Evolutionary conservation across 768 basidiomycete species (phyloP).

Genomic region (Leccinum variicolor): DNA sequence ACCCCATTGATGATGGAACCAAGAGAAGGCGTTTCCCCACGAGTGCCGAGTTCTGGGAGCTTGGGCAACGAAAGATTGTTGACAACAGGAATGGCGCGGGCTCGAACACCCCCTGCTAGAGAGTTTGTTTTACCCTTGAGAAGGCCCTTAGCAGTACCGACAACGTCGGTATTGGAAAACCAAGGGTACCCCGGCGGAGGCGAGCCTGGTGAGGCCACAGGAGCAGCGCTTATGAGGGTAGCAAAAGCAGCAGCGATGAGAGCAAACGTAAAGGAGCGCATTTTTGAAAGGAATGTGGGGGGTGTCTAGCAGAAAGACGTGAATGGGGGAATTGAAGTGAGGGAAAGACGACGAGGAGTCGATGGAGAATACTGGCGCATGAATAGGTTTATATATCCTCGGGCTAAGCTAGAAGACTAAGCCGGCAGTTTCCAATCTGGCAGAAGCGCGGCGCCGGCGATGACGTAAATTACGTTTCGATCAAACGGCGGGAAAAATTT

Average conservation of each 20-base stretch:
- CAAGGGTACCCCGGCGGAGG: background rate
- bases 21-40: constrained; percentile 13
- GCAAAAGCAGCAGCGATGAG: constrained; percentile 29
- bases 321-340: background rate
- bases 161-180: background rate
- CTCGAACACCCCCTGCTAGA: background rate
- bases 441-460: background rate
- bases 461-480: background rate
- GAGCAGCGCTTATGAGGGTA: constrained; percentile 24
- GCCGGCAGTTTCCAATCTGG: background rate
- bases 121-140: background rate
- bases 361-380: constrained; percentile 1
- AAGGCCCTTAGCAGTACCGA: background rate
- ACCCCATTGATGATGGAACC: constrained; percentile 26
- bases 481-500: too few relatives aligned
- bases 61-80: background rate
- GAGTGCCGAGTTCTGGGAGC: background rate
- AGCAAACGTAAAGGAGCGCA: constrained; percentile 34
- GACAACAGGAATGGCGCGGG: background rate
- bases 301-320: constrained; percentile 16
- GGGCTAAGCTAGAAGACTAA: background rate
- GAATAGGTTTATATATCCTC: background rate
- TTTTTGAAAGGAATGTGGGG: constrained; percentile 34
- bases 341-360: constrained; percentile 20
- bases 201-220: constrained; percentile 10